Evolutionary conservation across 1,284 basidiomycete species (phyloP).

Genomic region (Cryptococcus jaspeensis): DNA sequence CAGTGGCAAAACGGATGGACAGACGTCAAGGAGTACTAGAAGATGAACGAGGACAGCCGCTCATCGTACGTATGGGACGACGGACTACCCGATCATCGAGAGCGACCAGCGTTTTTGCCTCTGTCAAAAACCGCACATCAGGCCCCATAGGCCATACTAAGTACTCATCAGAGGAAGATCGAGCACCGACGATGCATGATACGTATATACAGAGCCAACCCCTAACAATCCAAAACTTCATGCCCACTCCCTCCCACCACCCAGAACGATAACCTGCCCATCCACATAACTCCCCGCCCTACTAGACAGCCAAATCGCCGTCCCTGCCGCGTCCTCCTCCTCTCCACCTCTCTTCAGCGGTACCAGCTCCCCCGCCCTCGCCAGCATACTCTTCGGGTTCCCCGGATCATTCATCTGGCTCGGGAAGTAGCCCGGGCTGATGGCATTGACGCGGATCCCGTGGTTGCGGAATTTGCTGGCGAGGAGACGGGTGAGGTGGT

Average conservation of each 20-base stretch:
- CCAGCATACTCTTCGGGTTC: conserved; percentile 24
- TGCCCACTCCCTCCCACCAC: conserved; percentile 28
- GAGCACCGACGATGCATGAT: too few species aligned
- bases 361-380: conserved; percentile 22
- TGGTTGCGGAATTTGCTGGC: conserved; percentile 26
- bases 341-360: conserved; percentile 27
- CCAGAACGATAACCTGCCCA: conserved; percentile 22
- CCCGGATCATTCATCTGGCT: conserved; percentile 30
- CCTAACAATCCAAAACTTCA: neutral
- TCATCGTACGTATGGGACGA: too few species aligned
- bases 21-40: too few species aligned
- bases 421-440: conserved; percentile 29
- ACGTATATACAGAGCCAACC: too few species aligned
- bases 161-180: too few species aligned
- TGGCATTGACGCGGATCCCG: conserved; percentile 26
- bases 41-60: too few species aligned
- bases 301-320: conserved; percentile 30
- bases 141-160: too few species aligned
- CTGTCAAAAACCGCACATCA: too few species aligned
- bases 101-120: too few species aligned
- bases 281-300: conserved; percentile 29
- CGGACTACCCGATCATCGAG: too few species aligned
- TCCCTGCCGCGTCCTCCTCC: conserved; percentile 29
- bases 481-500: conserved; percentile 37
- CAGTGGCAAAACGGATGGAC: conserved; percentile 3